These are phyloP conservation scores for Avena sativa DNA, from an alignment of 176 grass and related monocot genomes.

Conservation along the genomic window DNA sequence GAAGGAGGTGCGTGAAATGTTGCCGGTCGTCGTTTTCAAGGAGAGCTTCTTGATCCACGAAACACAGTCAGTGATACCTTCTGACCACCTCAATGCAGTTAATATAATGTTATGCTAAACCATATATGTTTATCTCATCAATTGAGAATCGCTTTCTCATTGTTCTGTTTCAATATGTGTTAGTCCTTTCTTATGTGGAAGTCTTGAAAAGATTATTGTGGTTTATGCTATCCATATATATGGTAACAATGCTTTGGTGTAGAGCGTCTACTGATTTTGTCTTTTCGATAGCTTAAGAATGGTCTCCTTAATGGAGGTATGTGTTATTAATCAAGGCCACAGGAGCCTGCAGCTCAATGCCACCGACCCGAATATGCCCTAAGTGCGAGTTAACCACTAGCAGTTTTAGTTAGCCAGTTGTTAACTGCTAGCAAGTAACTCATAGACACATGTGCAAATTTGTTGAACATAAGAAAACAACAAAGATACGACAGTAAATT, in stretches of 20 bases:
- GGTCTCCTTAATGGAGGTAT: background rate
- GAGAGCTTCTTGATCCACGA: constrained; percentile 94
- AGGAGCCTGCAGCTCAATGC: background rate
- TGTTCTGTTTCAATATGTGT: background rate
- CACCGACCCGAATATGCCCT: background rate
- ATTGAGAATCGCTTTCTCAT: background rate
- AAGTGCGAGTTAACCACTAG: background rate
- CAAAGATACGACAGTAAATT: background rate
- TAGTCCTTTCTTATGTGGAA: background rate
- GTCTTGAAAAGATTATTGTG: background rate
- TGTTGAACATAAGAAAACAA: background rate
- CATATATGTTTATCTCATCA: background rate
- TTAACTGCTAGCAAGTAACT: background rate
- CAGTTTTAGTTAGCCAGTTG: background rate
- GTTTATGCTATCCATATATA: background rate
- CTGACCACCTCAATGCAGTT: constrained; percentile 26
- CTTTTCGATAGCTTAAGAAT: background rate
- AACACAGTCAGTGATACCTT: constrained; percentile 80
- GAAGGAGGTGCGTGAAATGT: constrained; percentile 90
- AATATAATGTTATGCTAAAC: background rate
- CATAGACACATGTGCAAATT: background rate
- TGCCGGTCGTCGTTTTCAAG: constrained; percentile 91
- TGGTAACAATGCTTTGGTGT: background rate
- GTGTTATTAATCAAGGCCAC: constrained; percentile 6
- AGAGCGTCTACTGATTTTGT: background rate